Evolutionary conservation across 2,329 filamentous ascomycete species (phyloP).

Genomic region (Ceratocystis harringtonii): DNA sequence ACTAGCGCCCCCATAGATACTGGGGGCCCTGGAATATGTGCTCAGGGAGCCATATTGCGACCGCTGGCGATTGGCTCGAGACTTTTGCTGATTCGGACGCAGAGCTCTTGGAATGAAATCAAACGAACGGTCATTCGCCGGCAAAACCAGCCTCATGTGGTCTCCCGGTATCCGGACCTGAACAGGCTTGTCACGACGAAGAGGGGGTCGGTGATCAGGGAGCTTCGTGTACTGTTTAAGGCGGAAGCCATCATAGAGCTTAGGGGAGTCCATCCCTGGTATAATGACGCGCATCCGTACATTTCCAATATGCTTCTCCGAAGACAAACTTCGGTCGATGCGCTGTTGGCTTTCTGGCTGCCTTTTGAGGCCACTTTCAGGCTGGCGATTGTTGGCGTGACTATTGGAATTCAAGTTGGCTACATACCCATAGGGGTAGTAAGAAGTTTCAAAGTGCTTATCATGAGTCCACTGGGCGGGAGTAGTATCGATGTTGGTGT

Average conservation of each 20-base stretch:
- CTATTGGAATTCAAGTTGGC: not conserved
- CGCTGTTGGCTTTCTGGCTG: conserved; percentile 45
- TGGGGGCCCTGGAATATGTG: conserved; percentile 63
- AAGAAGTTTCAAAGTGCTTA: conserved; percentile 51
- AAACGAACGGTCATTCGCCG: conserved; percentile 78
- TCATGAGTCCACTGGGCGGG: conserved; percentile 76
- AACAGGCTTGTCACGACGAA: conserved; percentile 91
- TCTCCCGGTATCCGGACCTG: conserved; percentile 76
- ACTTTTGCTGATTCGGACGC: conserved; percentile 77
- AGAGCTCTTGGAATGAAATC: conserved; percentile 94
- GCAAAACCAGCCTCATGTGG: conserved; percentile 76
- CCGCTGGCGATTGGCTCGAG: conserved; percentile 49
- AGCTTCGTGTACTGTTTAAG: conserved; percentile 87
- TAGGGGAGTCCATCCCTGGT: conserved; percentile 56
- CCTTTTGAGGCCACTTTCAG: conserved; percentile 33
- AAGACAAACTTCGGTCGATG: conserved; percentile 67
- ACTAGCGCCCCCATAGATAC: conserved; percentile 55
- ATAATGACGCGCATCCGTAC: conserved; percentile 71
- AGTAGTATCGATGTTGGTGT: not conserved
- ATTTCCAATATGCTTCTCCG: conserved; percentile 68
- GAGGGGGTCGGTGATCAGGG: conserved; percentile 82
- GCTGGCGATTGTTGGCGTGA: not conserved
- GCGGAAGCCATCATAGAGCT: conserved; percentile 58
- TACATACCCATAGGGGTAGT: conserved; percentile 28
- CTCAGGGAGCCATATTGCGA: conserved; percentile 54